These are phyloP conservation scores for Aspergillus sp. DNA, from an alignment of 2,329 filamentous ascomycete species.

Conservation along the genomic window DNA sequence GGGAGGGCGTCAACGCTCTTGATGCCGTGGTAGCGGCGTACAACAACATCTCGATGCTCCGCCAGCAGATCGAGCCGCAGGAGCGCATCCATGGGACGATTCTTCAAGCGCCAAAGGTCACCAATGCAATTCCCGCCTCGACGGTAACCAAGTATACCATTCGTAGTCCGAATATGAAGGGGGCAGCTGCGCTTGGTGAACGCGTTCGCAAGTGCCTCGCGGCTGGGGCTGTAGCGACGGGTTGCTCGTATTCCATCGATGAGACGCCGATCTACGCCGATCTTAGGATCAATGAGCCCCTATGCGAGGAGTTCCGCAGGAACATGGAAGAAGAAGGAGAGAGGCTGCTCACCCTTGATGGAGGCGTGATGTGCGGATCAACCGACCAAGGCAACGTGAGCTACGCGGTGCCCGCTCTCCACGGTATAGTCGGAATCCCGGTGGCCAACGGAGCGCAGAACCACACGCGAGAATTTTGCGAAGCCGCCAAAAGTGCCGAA, in stretches of 20 bases:
- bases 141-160: slow-evolving; percentile 53
- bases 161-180: slow-evolving; percentile 48
- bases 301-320: slow-evolving; percentile 50
- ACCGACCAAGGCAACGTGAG: slow-evolving; percentile 51
- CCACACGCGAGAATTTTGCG: slow-evolving; percentile 51
- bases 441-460: slow-evolving; percentile 38
- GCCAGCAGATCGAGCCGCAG: slow-evolving; percentile 61
- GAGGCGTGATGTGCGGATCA: neutral
- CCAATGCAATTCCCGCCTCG: slow-evolving; percentile 62
- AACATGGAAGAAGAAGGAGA: slow-evolving; percentile 52
- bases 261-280: slow-evolving; percentile 50
- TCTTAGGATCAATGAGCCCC: slow-evolving; percentile 50
- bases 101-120: slow-evolving; percentile 56
- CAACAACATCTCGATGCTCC: slow-evolving; percentile 54
- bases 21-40: slow-evolving; percentile 59
- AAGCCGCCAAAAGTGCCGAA: slow-evolving; percentile 48
- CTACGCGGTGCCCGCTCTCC: slow-evolving; percentile 53
- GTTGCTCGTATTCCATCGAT: slow-evolving; percentile 36
- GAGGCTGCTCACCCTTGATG: slow-evolving; percentile 45
- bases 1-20: slow-evolving; percentile 64
- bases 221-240: slow-evolving; percentile 42
- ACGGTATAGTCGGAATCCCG: slow-evolving; percentile 54
- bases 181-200: slow-evolving; percentile 40
- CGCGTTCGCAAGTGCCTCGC: slow-evolving; percentile 41
- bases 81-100: slow-evolving; percentile 61